These are phyloP conservation scores for Lentinula raphanica DNA, from an alignment of 768 basidiomycete species.

Conservation along the genomic window DNA sequence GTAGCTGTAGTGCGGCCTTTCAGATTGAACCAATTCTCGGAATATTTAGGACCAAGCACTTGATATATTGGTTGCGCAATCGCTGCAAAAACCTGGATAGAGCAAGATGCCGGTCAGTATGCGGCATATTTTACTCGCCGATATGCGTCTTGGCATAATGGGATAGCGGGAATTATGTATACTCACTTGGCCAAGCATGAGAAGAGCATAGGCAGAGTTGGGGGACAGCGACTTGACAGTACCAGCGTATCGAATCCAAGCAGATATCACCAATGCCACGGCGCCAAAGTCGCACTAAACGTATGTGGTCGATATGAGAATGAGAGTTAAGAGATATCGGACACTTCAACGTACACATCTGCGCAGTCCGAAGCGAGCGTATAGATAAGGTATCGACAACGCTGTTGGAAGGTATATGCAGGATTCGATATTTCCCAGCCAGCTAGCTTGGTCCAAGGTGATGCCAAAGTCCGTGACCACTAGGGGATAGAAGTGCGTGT, in stretches of 20 bases:
- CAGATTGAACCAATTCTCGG: slow-evolving; percentile 80
- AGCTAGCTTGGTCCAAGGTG: slow-evolving; percentile 67
- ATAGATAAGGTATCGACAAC: slow-evolving; percentile 51
- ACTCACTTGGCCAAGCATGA: slow-evolving; percentile 67
- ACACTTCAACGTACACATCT: slow-evolving; percentile 45
- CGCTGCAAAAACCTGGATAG: slow-evolving; percentile 50
- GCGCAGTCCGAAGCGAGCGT: slow-evolving; percentile 55
- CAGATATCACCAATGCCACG: slow-evolving; percentile 48
- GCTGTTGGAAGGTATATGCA: slow-evolving; percentile 57
- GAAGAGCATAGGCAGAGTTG: slow-evolving; percentile 52
- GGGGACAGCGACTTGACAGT: slow-evolving; percentile 50
- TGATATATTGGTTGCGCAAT: slow-evolving; percentile 71
- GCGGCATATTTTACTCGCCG: not conserved
- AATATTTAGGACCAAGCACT: slow-evolving; percentile 74
- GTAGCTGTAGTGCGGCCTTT: slow-evolving; percentile 74
- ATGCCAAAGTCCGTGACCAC: slow-evolving; percentile 63
- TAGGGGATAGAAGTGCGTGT: slow-evolving; percentile 19
- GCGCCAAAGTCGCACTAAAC: slow-evolving; percentile 61
- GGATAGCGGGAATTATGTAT: not conserved
- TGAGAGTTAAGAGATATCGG: not conserved
- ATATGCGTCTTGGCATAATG: no score
- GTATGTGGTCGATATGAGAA: not conserved
- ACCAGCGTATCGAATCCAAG: slow-evolving; percentile 76
- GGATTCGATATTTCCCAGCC: slow-evolving; percentile 70
- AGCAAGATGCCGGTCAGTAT: not conserved